Base-by-base conservation (phyloP, 78 protist genomes). In the Guillardia theta region DNA sequence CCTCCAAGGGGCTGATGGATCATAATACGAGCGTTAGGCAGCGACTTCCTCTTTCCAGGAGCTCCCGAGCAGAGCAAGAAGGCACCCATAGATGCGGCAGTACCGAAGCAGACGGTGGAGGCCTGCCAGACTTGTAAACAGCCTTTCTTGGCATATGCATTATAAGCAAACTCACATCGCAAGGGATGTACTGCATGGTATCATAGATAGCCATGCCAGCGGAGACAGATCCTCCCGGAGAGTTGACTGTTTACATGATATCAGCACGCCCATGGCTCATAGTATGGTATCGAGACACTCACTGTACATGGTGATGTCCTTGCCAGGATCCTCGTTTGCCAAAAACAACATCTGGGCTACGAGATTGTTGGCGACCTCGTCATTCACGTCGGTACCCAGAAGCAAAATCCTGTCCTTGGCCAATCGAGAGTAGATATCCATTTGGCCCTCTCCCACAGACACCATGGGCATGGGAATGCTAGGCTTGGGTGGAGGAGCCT, bases 221-320 rank as follows among this genome's bases (percentile, higher is more conserved):
- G n/a, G 92, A 30, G 36, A 93, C 95, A 0, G 95, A 93, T 22
- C 95, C 95, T 36, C 95, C 95, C 2, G 95, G 95, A 6, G 92
- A 76, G 78, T 93, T 93, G 76, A 93, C 88, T 78, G 90, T 58
- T 58, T 6, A 3, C 6, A 6, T 27, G 70, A 30, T 6, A 24
- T 30, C 27, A 58, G 27, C 21, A 58, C 70, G 4, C 39, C 70
- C 4, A 24, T 1, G 3, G 70, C 4, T 1, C 70, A 1, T 27
- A 6, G 70, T 58, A 24, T 58, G 70, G 87, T 70, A 24, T 4
- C n/a, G 41, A 48, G 50, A 78, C 8, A 78, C 90, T 78, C 44
- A 78, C 90, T 78, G 95, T 93, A 93, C 92, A 93, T 48, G 9
- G 27, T 77, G 43, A 78, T 77, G 10, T 54, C 92, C 92, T 93